Base-by-base conservation (phyloP, 306 rosid species). In the Vigna unguiculata region DNA sequence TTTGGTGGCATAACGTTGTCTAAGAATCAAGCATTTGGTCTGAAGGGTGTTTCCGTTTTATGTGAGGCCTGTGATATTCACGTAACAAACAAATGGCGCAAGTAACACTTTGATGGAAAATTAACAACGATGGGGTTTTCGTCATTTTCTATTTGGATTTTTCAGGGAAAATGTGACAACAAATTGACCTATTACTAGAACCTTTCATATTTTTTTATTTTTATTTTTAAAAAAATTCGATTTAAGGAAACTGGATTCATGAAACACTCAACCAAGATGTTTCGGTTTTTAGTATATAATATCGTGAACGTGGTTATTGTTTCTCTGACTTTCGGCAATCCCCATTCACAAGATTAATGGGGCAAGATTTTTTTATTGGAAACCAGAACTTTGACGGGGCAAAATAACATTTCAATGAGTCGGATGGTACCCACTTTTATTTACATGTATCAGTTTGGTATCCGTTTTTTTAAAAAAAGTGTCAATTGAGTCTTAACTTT, bases 131-230 rank as follows among this genome's bases (percentile, higher is more conserved):
- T 13, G 0, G 28, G 28, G 34, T 46, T 25, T 41, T 64, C 58
- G 34, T 58, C 75, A 80, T 34, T 32, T 68, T 67, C 17, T 38
- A 16, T 60, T 49, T 81, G 77, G 60, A 59, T 57, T 67, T 48
- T 66, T 74, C 57, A 36, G 10, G 32, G 24, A 41, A 15, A 25
- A 11, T 25, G 34, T 38, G 53, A 30, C 49, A 24, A 63, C 4
- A 64, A 82, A 77, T 62, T 77, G 85, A 82, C 82, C 65, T 28
- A 64, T 58, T 22, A 69, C 82, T 71, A 14, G 28, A 55, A 40
- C 7, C 38, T 55, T 64, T 55, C 40, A 13, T 17, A 16, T 19
- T 49, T 52, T 3, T 3, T 20, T 0, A 63, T 20, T n/a, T 58
- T 68, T 59, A 74, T 22, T 78, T 71, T 82, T 36, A 47, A n/a